A percentile compares a stretch with the other conserved stretches of the same genome.
These are phyloP conservation scores for Yamadazyma jaroonii DNA, from an alignment of 1,139 yeast species.

Conservation along the genomic window DNA sequence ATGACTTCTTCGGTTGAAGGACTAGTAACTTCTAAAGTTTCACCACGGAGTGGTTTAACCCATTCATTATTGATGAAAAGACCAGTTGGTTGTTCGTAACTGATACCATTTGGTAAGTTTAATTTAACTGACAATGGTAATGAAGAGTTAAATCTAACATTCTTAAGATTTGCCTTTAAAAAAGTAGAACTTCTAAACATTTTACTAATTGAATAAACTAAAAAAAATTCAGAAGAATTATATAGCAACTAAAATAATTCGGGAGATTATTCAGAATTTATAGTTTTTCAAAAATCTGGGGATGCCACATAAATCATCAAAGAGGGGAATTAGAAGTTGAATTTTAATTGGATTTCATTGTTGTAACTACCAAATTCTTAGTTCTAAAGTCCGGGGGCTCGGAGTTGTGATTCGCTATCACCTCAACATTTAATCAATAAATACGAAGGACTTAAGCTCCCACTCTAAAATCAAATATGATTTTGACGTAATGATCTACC, in stretches of 20 bases:
- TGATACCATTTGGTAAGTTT: slow-evolving; percentile 60
- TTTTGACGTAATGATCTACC: too few relatives aligned
- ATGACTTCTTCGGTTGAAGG: slow-evolving; percentile 70
- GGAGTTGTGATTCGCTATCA: background rate
- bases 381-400: slow-evolving; percentile 1
- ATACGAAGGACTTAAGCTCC: too few relatives aligned
- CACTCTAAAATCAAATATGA: too few relatives aligned
- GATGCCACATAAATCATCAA: background rate
- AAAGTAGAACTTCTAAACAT: slow-evolving; percentile 1
- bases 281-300: slow-evolving; percentile 1
- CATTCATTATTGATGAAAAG: slow-evolving; percentile 60
- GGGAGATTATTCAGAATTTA: background rate
- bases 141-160: slow-evolving; percentile 9
- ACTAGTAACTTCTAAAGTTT: slow-evolving; percentile 56
- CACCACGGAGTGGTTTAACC: slow-evolving; percentile 40
- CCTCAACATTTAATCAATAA: background rate
- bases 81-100: slow-evolving; percentile 65
- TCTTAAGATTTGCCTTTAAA: background rate
- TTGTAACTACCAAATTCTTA: background rate
- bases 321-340: background rate
- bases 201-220: background rate
- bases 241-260: too few relatives aligned
- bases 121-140: slow-evolving; percentile 48
- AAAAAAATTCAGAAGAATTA: too few relatives aligned
- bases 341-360: background rate